phyloP scores from a whole-genome alignment of 805 yeast genomes.

The Groenewaldozyma salmanticensis region DNA sequence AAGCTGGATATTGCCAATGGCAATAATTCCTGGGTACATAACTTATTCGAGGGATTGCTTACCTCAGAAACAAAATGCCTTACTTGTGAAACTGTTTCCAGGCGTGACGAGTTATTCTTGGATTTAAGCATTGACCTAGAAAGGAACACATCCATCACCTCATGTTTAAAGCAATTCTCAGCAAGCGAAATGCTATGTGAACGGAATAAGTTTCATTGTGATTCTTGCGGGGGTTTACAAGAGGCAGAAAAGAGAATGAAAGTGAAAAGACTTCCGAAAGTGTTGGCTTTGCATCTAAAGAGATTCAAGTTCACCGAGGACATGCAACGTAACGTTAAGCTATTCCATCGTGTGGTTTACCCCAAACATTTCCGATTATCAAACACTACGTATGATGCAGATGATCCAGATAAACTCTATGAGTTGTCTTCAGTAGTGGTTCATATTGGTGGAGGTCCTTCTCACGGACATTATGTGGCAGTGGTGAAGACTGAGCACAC shows the following conservation, averaged over 20 bases:
- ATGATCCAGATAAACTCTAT: slow-evolving; percentile 49
- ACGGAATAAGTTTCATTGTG: slow-evolving; percentile 88
- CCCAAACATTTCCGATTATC: slow-evolving; percentile 63
- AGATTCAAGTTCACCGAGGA: slow-evolving; percentile 86
- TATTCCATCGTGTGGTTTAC: slow-evolving; percentile 77
- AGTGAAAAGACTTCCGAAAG: slow-evolving; percentile 64
- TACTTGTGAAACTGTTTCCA: slow-evolving; percentile 73
- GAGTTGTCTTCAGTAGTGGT: slow-evolving; percentile 82
- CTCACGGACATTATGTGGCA: slow-evolving; percentile 93
- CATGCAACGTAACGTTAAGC: slow-evolving; percentile 69
- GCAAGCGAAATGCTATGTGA: slow-evolving; percentile 79
- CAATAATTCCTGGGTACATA: slow-evolving; percentile 39
- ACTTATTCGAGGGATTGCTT: slow-evolving; percentile 72
- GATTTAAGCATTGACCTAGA: slow-evolving; percentile 82
- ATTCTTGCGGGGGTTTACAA: slow-evolving; percentile 78
- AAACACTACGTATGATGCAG: slow-evolving; percentile 47
- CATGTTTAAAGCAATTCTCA: slow-evolving; percentile 71
- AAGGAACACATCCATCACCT: slow-evolving; percentile 61
- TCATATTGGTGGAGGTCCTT: slow-evolving; percentile 96
- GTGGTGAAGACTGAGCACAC: slow-evolving; percentile 65
- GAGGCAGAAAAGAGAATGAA: slow-evolving; percentile 90
- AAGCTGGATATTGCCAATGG: slow-evolving; percentile 24
- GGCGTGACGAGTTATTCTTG: slow-evolving; percentile 75
- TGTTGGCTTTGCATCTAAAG: slow-evolving; percentile 76
- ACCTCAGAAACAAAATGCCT: slow-evolving; percentile 86